Evolutionary conservation across 768 basidiomycete species (phyloP).

Genomic region (Mycena rosella): DNA sequence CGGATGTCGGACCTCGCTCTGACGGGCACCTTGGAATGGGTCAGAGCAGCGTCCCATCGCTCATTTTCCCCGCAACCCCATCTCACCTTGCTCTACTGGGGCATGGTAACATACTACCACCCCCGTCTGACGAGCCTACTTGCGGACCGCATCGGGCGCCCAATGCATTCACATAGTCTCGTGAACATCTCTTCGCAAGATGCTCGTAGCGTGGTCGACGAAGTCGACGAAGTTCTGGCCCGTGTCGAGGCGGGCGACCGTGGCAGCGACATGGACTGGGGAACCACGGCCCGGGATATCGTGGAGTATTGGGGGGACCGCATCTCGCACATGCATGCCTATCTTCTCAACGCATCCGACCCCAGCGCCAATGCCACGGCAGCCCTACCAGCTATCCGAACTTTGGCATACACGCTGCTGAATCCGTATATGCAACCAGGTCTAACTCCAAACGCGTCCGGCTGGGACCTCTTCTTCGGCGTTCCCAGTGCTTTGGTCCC

Average conservation of each 20-base stretch:
- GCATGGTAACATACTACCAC: conserved; percentile 40
- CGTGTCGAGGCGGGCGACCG: conserved; percentile 8
- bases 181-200: conserved; percentile 36
- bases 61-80: conserved; percentile 35
- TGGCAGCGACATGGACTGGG: conserved; percentile 36
- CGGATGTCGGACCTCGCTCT: conserved; percentile 31
- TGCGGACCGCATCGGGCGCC: conserved; percentile 28
- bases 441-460: conserved; percentile 35
- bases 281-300: conserved; percentile 23
- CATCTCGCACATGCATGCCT: conserved; percentile 34
- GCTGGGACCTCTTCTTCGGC: conserved; percentile 37
- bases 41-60: conserved; percentile 36
- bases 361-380: conserved; percentile 28
- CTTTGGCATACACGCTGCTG: conserved; percentile 34
- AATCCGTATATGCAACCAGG: conserved; percentile 40
- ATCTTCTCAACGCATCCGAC: conserved; percentile 32
- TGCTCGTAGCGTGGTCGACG: conserved; percentile 33
- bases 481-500: not conserved
- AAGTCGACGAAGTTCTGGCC: conserved; percentile 33
- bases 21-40: conserved; percentile 36
- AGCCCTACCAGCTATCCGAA: conserved; percentile 30
- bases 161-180: conserved; percentile 35
- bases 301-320: conserved; percentile 39
- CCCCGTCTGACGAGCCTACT: conserved; percentile 36
- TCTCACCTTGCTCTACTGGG: conserved; percentile 30